Conservation (phyloP, 306 rosid species). For the Malus orientalis region DNA sequence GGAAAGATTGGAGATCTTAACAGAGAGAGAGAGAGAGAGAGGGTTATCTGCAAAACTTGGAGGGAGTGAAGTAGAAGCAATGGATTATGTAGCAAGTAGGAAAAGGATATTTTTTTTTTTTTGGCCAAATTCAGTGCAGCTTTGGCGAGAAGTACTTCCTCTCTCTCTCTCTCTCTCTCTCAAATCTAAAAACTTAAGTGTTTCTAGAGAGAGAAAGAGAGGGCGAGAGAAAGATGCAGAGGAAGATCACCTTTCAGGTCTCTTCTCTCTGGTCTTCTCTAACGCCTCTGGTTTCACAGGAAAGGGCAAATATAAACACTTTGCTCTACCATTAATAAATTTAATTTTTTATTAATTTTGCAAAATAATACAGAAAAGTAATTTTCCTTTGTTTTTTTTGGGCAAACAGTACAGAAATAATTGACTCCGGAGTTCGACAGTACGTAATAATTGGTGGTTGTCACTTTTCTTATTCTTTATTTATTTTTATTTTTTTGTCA, state of each 20-base stretch:
- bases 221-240: slow-evolving; percentile 16
- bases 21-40: slow-evolving; percentile 2
- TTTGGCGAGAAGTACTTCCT: neutral
- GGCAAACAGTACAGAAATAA: neutral
- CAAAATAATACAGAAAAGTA: no score
- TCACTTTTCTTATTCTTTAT: slow-evolving; percentile 11
- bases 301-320: neutral
- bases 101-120: neutral
- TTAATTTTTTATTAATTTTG: neutral
- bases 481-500: neutral
- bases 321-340: neutral
- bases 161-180: neutral
- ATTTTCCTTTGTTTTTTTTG: neutral
- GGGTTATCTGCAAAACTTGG: neutral
- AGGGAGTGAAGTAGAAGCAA: slow-evolving; percentile 11
- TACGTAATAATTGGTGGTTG: slow-evolving; percentile 7
- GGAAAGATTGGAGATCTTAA: neutral
- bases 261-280: slow-evolving; percentile 32
- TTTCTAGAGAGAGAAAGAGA: neutral
- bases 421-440: slow-evolving; percentile 8
- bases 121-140: neutral
- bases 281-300: slow-evolving; percentile 4
- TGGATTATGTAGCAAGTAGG: neutral
- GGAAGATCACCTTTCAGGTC: slow-evolving; percentile 15
- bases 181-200: neutral